Evolutionary conservation across 2,329 filamentous ascomycete genomes (phyloP).

Genomic region (Fusarium acutatum): DNA sequence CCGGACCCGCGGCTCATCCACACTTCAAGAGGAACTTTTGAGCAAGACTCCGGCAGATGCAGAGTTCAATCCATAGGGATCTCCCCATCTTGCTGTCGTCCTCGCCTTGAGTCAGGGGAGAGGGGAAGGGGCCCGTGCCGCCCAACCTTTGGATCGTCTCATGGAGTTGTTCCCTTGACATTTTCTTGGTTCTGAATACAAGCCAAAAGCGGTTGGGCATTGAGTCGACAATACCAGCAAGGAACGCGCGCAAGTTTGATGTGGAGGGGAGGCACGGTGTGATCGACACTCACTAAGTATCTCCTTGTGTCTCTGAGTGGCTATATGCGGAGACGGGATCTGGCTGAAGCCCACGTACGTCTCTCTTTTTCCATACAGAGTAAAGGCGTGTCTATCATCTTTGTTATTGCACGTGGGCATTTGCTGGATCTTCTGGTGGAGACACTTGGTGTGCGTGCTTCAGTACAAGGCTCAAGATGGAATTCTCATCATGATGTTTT

Average conservation of each 20-base stretch:
- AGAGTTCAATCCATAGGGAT: conserved; percentile 25
- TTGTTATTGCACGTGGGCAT: conserved; percentile 23
- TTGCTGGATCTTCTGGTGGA: conserved; percentile 16
- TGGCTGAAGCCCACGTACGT: conserved; percentile 12
- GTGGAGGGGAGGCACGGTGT: conserved; percentile 13
- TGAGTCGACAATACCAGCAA: conserved; percentile 3
- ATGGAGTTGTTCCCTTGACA: conserved; percentile 13
- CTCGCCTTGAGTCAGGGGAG: conserved; percentile 25
- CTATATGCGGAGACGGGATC: conserved; percentile 2
- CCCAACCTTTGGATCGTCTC: not conserved
- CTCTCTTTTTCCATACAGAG: conserved; percentile 20
- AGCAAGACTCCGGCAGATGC: conserved; percentile 28
- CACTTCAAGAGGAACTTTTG: conserved; percentile 28
- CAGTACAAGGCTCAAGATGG: not conserved
- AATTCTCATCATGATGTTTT: not conserved
- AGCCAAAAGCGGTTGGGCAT: conserved; percentile 4
- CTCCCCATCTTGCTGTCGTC: not conserved
- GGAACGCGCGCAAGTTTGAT: not conserved
- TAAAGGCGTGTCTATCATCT: conserved; percentile 13
- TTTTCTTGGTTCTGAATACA: not conserved
- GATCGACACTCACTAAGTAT: conserved; percentile 35
- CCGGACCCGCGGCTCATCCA: conserved; percentile 28
- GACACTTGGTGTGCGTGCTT: not conserved
- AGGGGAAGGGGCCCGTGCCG: conserved; percentile 15
- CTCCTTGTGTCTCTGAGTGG: conserved; percentile 20